Evolutionary conservation across 2,329 filamentous ascomycete genomes (phyloP).

Genomic region (Xylaria sp.): DNA sequence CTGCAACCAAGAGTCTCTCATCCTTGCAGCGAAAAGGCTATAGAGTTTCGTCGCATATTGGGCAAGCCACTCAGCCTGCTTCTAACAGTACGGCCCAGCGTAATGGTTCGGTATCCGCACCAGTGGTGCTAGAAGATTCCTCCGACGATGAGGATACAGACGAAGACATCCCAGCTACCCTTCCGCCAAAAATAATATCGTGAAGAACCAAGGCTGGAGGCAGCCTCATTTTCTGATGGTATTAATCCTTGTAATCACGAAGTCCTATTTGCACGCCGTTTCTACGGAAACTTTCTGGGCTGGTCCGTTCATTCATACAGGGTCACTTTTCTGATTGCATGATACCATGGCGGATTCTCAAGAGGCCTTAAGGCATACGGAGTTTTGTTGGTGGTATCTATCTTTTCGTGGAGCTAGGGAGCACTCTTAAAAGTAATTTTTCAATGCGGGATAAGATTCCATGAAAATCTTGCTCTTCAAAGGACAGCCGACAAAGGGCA

Average conservation of each 20-base stretch:
- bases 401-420: neutral
- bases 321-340: neutral
- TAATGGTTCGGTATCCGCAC: slow-evolving; percentile 41
- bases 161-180: slow-evolving; percentile 46
- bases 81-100: slow-evolving; percentile 24
- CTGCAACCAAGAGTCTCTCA: slow-evolving; percentile 42
- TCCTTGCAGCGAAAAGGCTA: slow-evolving; percentile 47
- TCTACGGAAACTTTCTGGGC: neutral
- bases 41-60: slow-evolving; percentile 45
- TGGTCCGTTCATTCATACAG: neutral
- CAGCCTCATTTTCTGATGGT: neutral
- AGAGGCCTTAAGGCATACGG: neutral
- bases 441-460: neutral
- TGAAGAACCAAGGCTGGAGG: neutral
- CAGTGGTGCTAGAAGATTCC: slow-evolving; percentile 44
- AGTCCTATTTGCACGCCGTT: neutral
- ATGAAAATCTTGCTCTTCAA: neutral
- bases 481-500: neutral
- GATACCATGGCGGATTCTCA: neutral
- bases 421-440: neutral
- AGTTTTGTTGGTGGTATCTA: neutral
- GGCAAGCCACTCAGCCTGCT: slow-evolving; percentile 29
- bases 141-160: slow-evolving; percentile 43
- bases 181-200: slow-evolving; percentile 37
- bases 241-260: neutral